A percentile compares a stretch with the other conserved stretches of the same genome.
Conservation (phyloP, 2,329 filamentous ascomycete species). For the Aspergillus floridensis region DNA sequence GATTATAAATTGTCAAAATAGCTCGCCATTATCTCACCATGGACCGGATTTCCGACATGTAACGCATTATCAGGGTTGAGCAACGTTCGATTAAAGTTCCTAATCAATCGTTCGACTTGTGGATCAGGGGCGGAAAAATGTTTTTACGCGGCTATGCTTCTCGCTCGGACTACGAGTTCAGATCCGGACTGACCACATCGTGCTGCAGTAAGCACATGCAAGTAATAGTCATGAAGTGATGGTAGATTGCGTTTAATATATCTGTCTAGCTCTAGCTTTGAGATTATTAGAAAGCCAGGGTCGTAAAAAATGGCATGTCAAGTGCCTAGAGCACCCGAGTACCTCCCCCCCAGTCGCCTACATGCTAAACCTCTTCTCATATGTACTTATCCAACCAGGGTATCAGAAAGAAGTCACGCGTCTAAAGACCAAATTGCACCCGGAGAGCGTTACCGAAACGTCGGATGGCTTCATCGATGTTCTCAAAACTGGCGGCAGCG, state of each 20-base stretch:
- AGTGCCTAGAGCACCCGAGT: background rate
- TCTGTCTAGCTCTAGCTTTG: background rate
- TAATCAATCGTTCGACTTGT: slow-evolving; percentile 15
- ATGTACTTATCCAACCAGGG: background rate
- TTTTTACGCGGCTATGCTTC: slow-evolving; percentile 7
- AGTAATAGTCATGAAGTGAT: background rate
- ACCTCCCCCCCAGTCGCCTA: background rate
- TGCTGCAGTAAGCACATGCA: background rate
- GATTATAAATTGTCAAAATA: background rate
- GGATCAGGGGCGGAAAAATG: slow-evolving; percentile 14
- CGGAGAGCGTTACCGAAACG: slow-evolving; percentile 74
- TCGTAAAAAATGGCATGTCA: background rate
- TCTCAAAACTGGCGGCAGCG: slow-evolving; percentile 70
- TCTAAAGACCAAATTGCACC: slow-evolving; percentile 54
- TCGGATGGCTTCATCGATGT: slow-evolving; percentile 69
- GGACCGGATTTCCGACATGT: background rate
- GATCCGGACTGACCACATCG: background rate
- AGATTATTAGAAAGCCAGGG: background rate
- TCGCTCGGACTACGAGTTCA: background rate
- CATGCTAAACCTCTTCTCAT: background rate
- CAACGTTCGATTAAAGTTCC: slow-evolving; percentile 22
- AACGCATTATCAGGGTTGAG: slow-evolving; percentile 2
- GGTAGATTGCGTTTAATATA: background rate
- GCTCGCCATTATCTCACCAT: background rate
- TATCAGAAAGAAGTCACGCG: background rate